Conservation (phyloP, 768 basidiomycete species). For the Boletus rubroflammeus region DNA sequence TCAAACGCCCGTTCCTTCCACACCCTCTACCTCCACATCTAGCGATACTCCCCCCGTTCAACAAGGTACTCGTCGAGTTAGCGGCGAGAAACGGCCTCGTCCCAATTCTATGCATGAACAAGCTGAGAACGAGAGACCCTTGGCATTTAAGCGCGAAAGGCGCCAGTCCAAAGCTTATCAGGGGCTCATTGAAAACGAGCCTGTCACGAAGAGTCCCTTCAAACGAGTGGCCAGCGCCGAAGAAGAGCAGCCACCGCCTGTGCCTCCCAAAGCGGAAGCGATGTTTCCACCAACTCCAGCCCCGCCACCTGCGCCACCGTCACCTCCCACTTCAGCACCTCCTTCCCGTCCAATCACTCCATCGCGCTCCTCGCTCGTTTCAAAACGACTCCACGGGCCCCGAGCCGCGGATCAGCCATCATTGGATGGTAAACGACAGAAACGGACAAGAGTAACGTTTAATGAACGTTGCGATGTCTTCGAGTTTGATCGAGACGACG, state of each 20-base stretch:
- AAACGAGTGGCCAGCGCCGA: conserved; percentile 30
- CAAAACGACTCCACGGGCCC: conserved; percentile 72
- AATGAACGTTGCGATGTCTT: conserved; percentile 78
- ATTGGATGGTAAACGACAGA: conserved; percentile 41
- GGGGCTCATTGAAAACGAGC: conserved; percentile 68
- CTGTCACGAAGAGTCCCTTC: conserved; percentile 83
- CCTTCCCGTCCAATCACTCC: conserved; percentile 28
- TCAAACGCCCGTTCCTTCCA: conserved; percentile 50
- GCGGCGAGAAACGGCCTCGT: conserved; percentile 76
- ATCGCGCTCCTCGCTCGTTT: conserved; percentile 64
- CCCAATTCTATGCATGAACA: conserved; percentile 69
- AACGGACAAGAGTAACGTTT: conserved; percentile 77
- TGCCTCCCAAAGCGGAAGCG: conserved; percentile 25
- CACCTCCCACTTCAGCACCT: conserved; percentile 43
- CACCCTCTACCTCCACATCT: conserved; percentile 16
- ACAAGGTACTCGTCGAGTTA: conserved; percentile 46
- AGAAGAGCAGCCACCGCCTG: conserved; percentile 31
- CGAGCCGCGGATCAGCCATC: conserved; percentile 46
- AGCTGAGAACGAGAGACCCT: conserved; percentile 68
- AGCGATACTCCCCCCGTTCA: conserved; percentile 7
- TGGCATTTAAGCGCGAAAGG: conserved; percentile 66
- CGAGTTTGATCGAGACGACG: conserved; percentile 72
- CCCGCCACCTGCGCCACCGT: conserved; percentile 16
- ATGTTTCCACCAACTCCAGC: not conserved
- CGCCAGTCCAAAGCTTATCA: conserved; percentile 74